Evolutionary conservation across 805 yeast genomes (phyloP).

Genomic region (Isabelozyma rhagii): DNA sequence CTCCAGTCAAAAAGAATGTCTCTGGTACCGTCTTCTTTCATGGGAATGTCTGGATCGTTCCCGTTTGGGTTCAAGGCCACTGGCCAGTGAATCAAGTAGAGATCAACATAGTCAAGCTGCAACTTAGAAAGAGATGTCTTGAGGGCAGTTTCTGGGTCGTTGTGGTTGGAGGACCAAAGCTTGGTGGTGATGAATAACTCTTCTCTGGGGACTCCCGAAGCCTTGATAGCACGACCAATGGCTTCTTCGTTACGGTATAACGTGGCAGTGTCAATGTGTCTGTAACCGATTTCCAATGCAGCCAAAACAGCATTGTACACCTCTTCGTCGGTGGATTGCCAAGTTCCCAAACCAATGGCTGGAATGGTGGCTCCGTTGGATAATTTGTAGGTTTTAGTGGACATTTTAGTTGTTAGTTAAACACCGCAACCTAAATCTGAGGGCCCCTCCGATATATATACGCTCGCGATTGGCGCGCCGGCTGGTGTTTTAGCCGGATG

Average conservation of each 20-base stretch:
- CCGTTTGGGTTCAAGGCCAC: constrained; percentile 38
- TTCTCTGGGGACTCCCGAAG: constrained; percentile 60
- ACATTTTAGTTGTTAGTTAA: not conserved
- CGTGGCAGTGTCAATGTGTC: constrained; percentile 77
- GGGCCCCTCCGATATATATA: not conserved
- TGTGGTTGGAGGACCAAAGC: constrained; percentile 56
- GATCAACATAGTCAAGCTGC: constrained; percentile 72
- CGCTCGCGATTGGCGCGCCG: not conserved
- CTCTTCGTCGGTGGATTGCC: constrained; percentile 40
- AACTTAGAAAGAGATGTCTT: constrained; percentile 58
- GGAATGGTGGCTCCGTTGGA: constrained; percentile 10
- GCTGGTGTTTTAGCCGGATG: not conserved
- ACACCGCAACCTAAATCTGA: too few relatives aligned
- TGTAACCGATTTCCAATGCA: constrained; percentile 64
- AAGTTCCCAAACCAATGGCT: constrained; percentile 16
- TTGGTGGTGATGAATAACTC: constrained; percentile 72
- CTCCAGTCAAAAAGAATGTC: constrained; percentile 29
- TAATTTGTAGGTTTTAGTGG: not conserved
- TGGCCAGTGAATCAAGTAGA: constrained; percentile 85
- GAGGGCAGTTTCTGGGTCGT: constrained; percentile 51
- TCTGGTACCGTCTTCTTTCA: constrained; percentile 31
- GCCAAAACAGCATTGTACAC: constrained; percentile 53
- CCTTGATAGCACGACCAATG: constrained; percentile 54
- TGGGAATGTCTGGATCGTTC: constrained; percentile 29
- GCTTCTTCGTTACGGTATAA: constrained; percentile 63